These are phyloP conservation scores for Rhodofomes roseus DNA, from an alignment of 1,284 basidiomycete species.

Conservation along the genomic window DNA sequence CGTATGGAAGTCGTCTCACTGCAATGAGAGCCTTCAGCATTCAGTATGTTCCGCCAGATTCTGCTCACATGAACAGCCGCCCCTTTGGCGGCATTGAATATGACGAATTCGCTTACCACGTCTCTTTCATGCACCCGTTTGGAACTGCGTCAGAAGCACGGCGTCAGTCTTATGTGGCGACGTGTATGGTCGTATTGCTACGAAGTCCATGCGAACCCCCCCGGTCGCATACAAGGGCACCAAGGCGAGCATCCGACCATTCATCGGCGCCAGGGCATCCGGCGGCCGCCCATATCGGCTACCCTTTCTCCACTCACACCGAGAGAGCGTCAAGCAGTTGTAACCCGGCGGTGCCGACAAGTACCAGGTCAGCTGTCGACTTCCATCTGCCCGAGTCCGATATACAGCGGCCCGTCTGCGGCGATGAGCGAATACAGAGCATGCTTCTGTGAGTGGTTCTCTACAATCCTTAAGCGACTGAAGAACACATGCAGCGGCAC, in stretches of 20 bases:
- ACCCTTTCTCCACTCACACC: neutral
- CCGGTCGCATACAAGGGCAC: neutral
- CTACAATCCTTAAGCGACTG: neutral
- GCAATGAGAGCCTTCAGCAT: no score
- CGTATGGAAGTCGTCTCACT: no score
- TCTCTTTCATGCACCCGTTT: neutral
- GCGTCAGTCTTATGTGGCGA: neutral
- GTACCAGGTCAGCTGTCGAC: neutral
- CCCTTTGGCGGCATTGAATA: neutral
- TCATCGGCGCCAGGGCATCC: neutral
- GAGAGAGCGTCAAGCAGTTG: neutral
- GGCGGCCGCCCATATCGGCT: neutral
- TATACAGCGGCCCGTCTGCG: neutral
- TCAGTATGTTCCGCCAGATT: neutral
- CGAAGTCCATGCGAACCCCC: neutral
- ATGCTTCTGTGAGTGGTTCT: neutral
- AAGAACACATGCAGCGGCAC: neutral
- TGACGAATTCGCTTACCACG: neutral
- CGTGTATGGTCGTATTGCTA: neutral
- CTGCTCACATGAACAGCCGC: neutral
- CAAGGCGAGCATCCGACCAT: neutral
- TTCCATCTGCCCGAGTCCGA: neutral
- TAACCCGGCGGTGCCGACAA: neutral
- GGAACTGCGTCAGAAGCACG: neutral
- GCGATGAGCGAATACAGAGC: neutral